These are phyloP conservation scores for Fusarium illudens DNA, from an alignment of 2,329 filamentous ascomycete species.

Conservation along the genomic window DNA sequence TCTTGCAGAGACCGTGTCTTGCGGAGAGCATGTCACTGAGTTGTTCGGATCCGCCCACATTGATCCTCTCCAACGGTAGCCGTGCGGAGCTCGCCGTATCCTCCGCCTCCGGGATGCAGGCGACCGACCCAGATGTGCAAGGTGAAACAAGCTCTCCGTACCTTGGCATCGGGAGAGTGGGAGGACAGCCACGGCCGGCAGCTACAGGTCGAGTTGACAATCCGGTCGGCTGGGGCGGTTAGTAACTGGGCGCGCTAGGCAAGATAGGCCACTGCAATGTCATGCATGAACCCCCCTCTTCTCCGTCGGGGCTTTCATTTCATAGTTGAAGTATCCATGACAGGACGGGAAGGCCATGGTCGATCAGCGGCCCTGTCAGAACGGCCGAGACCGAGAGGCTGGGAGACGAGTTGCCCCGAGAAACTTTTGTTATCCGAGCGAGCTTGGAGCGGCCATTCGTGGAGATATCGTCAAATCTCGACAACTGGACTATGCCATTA, in stretches of 20 bases:
- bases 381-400: not conserved
- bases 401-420: conserved; percentile 3
- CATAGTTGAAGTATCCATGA: conserved; percentile 10
- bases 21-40: conserved; percentile 6
- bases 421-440: not conserved
- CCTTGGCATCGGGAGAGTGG: conserved; percentile 14
- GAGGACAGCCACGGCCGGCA: conserved; percentile 6
- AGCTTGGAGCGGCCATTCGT: not conserved
- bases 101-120: conserved; percentile 10
- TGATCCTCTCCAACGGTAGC: not conserved
- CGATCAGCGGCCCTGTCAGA: conserved; percentile 16
- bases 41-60: conserved; percentile 3
- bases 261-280: conserved; percentile 32
- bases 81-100: not conserved
- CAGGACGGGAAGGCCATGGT: conserved; percentile 13
- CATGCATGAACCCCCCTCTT: conserved; percentile 40
- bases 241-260: conserved; percentile 29
- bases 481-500: conserved; percentile 15
- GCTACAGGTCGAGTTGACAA: conserved; percentile 13
- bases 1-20: conserved; percentile 4
- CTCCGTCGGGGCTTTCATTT: conserved; percentile 18
- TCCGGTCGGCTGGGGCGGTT: conserved; percentile 30
- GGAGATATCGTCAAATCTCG: not conserved
- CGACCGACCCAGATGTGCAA: conserved; percentile 4
- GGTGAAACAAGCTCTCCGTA: conserved; percentile 20